Conservation (phyloP, 2,329 filamentous ascomycete genomes). For the Colletotrichum sp. region DNA sequence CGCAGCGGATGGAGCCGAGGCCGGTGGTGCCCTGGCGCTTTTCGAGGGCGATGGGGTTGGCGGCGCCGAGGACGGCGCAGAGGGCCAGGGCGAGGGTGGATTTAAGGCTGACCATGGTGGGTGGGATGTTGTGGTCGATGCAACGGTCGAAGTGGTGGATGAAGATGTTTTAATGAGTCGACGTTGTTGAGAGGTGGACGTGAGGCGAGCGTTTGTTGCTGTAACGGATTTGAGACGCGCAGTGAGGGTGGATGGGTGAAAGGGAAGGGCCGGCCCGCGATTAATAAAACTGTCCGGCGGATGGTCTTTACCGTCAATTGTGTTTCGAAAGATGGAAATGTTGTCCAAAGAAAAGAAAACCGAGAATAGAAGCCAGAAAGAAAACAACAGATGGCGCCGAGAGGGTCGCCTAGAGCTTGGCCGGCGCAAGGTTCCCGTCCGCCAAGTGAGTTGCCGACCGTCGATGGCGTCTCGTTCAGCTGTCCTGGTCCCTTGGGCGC, state of each 20-base stretch:
- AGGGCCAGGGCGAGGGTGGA: not conserved
- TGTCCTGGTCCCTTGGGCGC: not conserved
- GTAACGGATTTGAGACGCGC: not conserved
- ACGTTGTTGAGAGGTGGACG: not conserved
- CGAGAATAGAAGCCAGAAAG: not conserved
- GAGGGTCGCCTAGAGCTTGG: conserved; percentile 4
- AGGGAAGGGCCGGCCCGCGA: not conserved
- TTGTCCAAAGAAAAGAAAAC: not conserved
- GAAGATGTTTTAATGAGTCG: not conserved
- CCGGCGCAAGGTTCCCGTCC: conserved; percentile 4
- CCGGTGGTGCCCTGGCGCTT: conserved; percentile 1
- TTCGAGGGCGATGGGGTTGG: not conserved
- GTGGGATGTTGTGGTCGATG: not conserved
- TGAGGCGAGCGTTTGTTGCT: not conserved
- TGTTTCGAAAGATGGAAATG: not conserved
- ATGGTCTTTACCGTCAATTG: no score
- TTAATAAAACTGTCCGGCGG: not conserved
- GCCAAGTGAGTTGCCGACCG: conserved; percentile 1
- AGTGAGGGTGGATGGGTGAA: not conserved
- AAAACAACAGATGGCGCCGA: not conserved
- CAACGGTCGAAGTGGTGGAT: not conserved
- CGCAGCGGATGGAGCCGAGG: conserved; percentile 8
- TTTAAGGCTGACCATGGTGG: conserved; percentile 17
- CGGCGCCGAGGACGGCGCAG: not conserved
- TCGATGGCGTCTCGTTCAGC: not conserved